Evolutionary conservation across 2,329 filamentous ascomycete species (phyloP).

Genomic region (Catunica adiposa): DNA sequence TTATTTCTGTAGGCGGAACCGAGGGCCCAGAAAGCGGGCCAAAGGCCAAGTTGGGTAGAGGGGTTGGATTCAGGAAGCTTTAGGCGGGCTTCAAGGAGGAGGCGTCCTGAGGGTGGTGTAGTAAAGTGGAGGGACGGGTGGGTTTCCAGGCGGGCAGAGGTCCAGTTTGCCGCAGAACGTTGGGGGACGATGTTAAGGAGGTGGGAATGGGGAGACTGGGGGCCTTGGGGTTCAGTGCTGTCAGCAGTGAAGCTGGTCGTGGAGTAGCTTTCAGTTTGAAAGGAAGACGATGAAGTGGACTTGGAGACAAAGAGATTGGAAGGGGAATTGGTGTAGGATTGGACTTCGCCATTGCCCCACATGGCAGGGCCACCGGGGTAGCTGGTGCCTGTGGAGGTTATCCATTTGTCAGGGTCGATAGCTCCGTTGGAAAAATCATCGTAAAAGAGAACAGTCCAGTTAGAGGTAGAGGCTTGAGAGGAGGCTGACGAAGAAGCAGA

Average conservation of each 20-base stretch:
- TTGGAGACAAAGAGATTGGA: constrained; percentile 25
- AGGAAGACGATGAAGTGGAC: background rate
- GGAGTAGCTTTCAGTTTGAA: background rate
- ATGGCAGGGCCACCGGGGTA: constrained; percentile 29
- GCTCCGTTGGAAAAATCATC: constrained; percentile 18
- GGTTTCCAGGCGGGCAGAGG: constrained; percentile 29
- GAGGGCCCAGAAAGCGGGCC: constrained; percentile 32
- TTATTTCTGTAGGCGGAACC: constrained; percentile 24
- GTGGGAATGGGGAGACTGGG: background rate
- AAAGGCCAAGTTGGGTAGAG: constrained; percentile 26
- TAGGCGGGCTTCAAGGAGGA: too few relatives aligned
- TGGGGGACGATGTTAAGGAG: constrained; percentile 12
- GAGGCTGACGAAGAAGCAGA: background rate
- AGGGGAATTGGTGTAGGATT: constrained; percentile 27
- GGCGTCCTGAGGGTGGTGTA: constrained; percentile 19
- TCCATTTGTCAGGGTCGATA: constrained; percentile 7
- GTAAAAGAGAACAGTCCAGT: constrained; percentile 18
- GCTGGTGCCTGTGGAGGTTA: constrained; percentile 24
- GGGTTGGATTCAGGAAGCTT: too few relatives aligned
- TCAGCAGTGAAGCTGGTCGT: background rate
- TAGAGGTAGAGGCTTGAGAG: background rate
- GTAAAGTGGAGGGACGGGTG: constrained; percentile 21
- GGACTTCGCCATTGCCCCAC: constrained; percentile 34
- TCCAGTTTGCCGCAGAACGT: constrained; percentile 22
- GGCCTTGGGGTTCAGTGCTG: background rate